These are phyloP conservation scores for Trichoderma asperellum DNA, from an alignment of 2,329 filamentous ascomycete genomes.

Conservation along the genomic window DNA sequence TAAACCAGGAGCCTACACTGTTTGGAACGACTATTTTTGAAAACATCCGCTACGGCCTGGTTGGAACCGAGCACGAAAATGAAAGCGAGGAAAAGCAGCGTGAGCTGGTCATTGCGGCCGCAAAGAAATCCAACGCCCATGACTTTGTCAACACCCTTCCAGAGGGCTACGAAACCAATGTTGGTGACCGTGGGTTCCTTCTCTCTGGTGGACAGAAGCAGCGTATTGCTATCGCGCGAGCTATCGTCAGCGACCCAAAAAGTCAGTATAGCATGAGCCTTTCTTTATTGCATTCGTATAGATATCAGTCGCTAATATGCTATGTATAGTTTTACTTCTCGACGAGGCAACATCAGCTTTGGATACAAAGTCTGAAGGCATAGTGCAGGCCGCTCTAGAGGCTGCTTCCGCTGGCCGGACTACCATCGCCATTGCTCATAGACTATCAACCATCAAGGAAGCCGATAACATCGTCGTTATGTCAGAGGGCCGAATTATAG, in stretches of 20 bases:
- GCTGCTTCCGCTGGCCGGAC: conserved; percentile 83
- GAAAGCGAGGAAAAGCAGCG: conserved; percentile 68
- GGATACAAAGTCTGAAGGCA: conserved; percentile 91
- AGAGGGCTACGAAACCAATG: conserved; percentile 88
- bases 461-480: conserved; percentile 97
- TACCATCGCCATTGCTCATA: conserved; percentile 94
- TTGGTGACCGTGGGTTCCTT: conserved; percentile 92
- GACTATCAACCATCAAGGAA: conserved; percentile 89
- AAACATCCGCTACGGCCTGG: conserved; percentile 89
- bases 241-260: conserved; percentile 88
- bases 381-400: conserved; percentile 91
- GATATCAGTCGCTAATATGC: conserved; percentile 5
- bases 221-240: conserved; percentile 90
- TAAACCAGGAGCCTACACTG: conserved; percentile 89
- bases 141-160: conserved; percentile 84
- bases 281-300: not conserved
- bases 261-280: conserved; percentile 45
- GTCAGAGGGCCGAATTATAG: conserved; percentile 80
- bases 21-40: conserved; percentile 88
- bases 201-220: conserved; percentile 96
- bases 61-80: conserved; percentile 76
- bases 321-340: conserved; percentile 69
- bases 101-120: conserved; percentile 76
- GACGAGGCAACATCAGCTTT: conserved; percentile 94
- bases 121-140: conserved; percentile 90